Percentiles rank a stretch among this genome's conserved stretches.
These are phyloP conservation scores for Rhododendron mucronatum DNA, from an alignment of 148 eudicot genomes.

Conservation along the genomic window DNA sequence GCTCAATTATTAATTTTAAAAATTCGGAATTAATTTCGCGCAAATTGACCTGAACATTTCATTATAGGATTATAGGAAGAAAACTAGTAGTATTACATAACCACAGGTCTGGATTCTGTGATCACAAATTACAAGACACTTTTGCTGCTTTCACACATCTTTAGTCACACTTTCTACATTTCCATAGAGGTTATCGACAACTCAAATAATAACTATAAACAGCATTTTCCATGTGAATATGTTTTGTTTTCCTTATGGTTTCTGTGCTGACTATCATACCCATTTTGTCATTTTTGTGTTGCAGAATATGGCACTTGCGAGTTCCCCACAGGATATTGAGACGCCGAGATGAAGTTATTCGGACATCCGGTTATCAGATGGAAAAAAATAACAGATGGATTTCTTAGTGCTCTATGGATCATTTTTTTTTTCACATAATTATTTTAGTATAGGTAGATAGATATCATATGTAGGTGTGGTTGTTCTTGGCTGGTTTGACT, in stretches of 20 bases:
- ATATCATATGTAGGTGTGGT: neutral
- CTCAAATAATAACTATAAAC: too few species aligned
- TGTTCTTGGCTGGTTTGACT: neutral
- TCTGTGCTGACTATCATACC: neutral
- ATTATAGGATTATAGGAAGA: too few species aligned
- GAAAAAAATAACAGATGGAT: neutral
- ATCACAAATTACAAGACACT: too few species aligned
- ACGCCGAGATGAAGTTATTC: neutral
- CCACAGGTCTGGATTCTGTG: too few species aligned
- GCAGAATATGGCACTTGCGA: slow-evolving; percentile 74
- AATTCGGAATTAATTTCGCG: too few species aligned
- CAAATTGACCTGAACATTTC: fast-evolving
- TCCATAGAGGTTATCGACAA: too few species aligned
- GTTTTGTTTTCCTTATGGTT: neutral
- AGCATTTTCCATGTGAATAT: neutral
- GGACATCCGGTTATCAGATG: neutral
- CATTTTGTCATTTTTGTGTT: slow-evolving; percentile 9
- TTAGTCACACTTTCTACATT: too few species aligned
- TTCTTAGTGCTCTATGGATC: neutral
- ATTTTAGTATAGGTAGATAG: neutral
- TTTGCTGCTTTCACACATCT: too few species aligned
- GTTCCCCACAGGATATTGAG: slow-evolving; percentile 60
- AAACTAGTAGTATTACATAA: too few species aligned
- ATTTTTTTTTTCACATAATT: neutral
- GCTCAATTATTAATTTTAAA: too few species aligned